Evolutionary conservation across 179 eudicot genomes (phyloP), one percentile per base, ranked within the genome.

Genomic region (Actinidia arguta): DNA sequence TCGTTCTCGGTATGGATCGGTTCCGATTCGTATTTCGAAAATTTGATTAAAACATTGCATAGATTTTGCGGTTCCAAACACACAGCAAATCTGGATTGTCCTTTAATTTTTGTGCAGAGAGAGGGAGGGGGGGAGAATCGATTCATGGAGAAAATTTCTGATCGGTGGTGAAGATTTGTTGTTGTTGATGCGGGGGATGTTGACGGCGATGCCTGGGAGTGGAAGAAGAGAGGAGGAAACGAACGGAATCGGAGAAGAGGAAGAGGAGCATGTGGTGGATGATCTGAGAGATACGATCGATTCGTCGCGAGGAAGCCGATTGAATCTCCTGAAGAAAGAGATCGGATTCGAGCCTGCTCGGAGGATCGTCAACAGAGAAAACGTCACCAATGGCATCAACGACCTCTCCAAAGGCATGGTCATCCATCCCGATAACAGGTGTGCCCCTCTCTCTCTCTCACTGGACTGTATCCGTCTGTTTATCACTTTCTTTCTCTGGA

Each of bases 391-490:
- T 61, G 94, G 93, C 58, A 24, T 90, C 39, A 81, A 5, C 62
- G 92, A 82, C 84, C 83, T 90, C 36, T 90, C 89, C 61, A 80
- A 81, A 14, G 89, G 91, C 44, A 79, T 76, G 36, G 84, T 78
- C 74, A 89, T 94, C 80, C 88, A 86, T 78, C 96, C 98, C 6
- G 90, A 92, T 6, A 86, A 87, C 90, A 89, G 93, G 98, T 94
- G 78, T 16, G 52, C 3, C 31, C 0, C 36, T 6, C 1, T 55
- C 0, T 42, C 47, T 11, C 18, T 12, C 44, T 36, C n/a, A n/a
- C n/a, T n/a, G n/a, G n/a, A n/a, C n/a, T n/a, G n/a, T n/a, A n/a
- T n/a, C n/a, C n/a, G n/a, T n/a, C n/a, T n/a, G n/a, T n/a, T n/a
- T n/a, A n/a, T n/a, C n/a, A n/a, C n/a, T n/a, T n/a, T n/a, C n/a